Conservation (phyloP, 2,329 filamentous ascomycete genomes). For the Teratosphaeria pseudoeucalypti region DNA sequence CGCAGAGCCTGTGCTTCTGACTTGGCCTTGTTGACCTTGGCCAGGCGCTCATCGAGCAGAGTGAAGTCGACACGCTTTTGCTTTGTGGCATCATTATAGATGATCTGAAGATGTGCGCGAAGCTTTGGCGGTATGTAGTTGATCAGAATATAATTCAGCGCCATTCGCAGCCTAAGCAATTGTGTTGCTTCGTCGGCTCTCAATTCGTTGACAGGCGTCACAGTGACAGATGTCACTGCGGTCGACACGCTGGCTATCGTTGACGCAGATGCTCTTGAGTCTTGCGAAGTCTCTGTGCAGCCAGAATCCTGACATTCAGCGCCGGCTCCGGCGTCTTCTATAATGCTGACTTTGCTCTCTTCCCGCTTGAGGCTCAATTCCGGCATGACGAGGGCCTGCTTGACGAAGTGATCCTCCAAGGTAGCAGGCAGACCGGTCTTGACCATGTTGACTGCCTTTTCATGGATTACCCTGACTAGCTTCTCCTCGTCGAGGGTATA, state of each 20-base stretch:
- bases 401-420: conserved; percentile 78
- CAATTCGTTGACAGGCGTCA: not conserved
- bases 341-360: conserved; percentile 31
- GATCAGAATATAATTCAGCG: conserved; percentile 54
- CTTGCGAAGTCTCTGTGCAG: conserved; percentile 10
- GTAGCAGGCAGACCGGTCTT: conserved; percentile 58
- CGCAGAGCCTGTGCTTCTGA: conserved; percentile 61
- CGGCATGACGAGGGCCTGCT: conserved; percentile 64
- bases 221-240: conserved; percentile 19
- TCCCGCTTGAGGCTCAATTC: conserved; percentile 57
- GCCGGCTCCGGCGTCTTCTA: conserved; percentile 12
- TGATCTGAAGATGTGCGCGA: conserved; percentile 32
- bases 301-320: conserved; percentile 2
- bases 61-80: conserved; percentile 49
- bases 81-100: conserved; percentile 27
- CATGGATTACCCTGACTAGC: conserved; percentile 52
- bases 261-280: conserved; percentile 8
- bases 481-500: conserved; percentile 68
- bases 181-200: conserved; percentile 28
- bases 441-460: conserved; percentile 64
- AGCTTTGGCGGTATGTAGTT: conserved; percentile 47
- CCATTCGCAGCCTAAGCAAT: conserved; percentile 55
- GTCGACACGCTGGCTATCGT: conserved; percentile 12
- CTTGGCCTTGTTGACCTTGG: conserved; percentile 55
- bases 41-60: conserved; percentile 60